Evolutionary conservation across 257 asterid genomes (phyloP).

Genomic region (Phtheirospermum japonicum): DNA sequence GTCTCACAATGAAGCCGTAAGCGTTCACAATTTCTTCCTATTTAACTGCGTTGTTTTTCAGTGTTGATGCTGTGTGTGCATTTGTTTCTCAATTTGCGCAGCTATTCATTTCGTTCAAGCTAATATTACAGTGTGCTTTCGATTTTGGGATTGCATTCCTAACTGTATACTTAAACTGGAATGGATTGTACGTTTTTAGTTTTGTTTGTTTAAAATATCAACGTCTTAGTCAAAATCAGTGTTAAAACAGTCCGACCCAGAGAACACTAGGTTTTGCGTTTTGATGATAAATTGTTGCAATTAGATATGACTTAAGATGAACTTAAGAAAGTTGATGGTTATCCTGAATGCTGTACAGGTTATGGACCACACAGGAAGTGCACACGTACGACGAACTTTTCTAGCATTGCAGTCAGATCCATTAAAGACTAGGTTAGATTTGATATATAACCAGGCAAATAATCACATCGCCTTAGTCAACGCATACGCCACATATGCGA

Average conservation of each 20-base stretch:
- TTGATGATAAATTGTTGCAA: neutral
- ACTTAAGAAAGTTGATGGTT: neutral
- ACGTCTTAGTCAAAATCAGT: too few relatives aligned
- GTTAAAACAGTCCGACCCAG: too few relatives aligned
- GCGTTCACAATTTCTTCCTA: conserved; percentile 20
- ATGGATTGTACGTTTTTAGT: neutral
- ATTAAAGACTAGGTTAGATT: conserved; percentile 72
- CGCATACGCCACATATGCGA: conserved; percentile 84
- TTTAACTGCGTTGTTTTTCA: conserved; percentile 2
- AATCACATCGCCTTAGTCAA: conserved; percentile 85
- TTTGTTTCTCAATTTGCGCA: neutral
- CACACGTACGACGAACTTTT: conserved; percentile 55
- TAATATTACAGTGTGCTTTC: conserved; percentile 1
- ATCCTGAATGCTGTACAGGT: conserved; percentile 36
- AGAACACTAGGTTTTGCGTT: conserved; percentile 6
- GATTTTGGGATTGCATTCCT: conserved; percentile 14
- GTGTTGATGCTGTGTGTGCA: conserved; percentile 8
- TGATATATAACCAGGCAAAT: conserved; percentile 74
- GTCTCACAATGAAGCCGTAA: conserved; percentile 50
- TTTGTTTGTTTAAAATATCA: neutral
- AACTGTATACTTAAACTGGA: conserved; percentile 4
- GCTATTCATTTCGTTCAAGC: neutral
- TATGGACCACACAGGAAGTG: conserved; percentile 51
- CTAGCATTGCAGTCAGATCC: conserved; percentile 85
- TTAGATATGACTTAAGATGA: neutral